Evolutionary conservation across 805 yeast species (phyloP).

Genomic region (Candida loeiensis): DNA sequence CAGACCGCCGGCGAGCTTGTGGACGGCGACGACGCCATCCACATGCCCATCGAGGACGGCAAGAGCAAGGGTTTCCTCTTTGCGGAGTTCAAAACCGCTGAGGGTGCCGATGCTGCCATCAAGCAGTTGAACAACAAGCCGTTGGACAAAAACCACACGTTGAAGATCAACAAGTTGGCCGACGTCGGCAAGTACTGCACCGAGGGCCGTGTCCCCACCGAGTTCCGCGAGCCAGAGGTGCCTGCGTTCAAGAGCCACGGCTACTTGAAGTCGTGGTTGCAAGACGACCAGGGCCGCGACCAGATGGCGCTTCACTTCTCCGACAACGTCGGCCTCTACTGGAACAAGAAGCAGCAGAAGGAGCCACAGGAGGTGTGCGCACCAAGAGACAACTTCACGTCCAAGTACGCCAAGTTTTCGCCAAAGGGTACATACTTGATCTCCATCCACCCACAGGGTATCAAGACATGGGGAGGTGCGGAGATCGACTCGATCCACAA

Average conservation of each 20-base stretch:
- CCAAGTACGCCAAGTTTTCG: slow-evolving; percentile 83
- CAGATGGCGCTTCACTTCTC: slow-evolving; percentile 79
- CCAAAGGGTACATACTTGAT: slow-evolving; percentile 88
- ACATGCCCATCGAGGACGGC: slow-evolving; percentile 77
- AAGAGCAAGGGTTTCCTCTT: slow-evolving; percentile 84
- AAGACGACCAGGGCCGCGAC: slow-evolving; percentile 85
- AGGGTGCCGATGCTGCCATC: slow-evolving; percentile 73
- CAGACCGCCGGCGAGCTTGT: slow-evolving; percentile 71
- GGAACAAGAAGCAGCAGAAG: slow-evolving; percentile 73
- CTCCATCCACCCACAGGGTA: slow-evolving; percentile 90
- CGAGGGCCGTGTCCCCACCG: slow-evolving; percentile 57
- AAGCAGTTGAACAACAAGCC: slow-evolving; percentile 82
- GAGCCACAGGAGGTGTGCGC: slow-evolving; percentile 75
- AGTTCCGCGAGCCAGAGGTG: slow-evolving; percentile 67
- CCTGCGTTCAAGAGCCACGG: slow-evolving; percentile 75
- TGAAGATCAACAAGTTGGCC: slow-evolving; percentile 74
- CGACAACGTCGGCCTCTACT: slow-evolving; percentile 78
- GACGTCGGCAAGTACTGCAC: slow-evolving; percentile 79
- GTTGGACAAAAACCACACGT: slow-evolving; percentile 88
- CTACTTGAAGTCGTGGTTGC: slow-evolving; percentile 85
- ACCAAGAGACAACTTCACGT: slow-evolving; percentile 82
- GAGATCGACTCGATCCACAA: slow-evolving; percentile 68
- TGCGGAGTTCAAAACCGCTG: slow-evolving; percentile 69
- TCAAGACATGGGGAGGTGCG: slow-evolving; percentile 94
- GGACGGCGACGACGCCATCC: slow-evolving; percentile 58